These are phyloP conservation scores for Puccinia brachypodii DNA, from an alignment of 1,284 basidiomycete genomes.

Conservation along the genomic window DNA sequence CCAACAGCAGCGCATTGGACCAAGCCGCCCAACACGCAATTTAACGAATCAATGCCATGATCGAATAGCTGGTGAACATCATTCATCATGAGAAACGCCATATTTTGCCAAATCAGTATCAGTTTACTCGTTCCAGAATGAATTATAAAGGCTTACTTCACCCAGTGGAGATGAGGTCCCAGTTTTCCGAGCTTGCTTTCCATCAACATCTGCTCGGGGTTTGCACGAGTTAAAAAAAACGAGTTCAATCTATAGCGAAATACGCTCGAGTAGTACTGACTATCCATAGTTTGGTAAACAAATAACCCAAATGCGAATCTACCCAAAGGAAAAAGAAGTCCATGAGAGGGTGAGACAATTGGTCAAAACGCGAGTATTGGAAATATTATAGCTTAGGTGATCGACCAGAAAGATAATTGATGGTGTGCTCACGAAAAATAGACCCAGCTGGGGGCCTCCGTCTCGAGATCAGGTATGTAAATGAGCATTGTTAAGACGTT, in stretches of 20 bases:
- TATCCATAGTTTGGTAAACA: constrained; percentile 46
- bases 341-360: not conserved
- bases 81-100: not conserved
- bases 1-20: constrained; percentile 42
- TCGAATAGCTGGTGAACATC: constrained; percentile 28
- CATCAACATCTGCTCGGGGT: constrained; percentile 43
- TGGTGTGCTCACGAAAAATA: constrained; percentile 35
- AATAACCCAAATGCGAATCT: constrained; percentile 45
- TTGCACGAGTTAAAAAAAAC: not conserved
- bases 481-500: constrained; percentile 36
- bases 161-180: constrained; percentile 43
- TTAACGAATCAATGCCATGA: constrained; percentile 46
- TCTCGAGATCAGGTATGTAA: constrained; percentile 29
- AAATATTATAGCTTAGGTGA: not conserved
- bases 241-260: not conserved
- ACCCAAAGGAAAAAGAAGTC: not conserved
- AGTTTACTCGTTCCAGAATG: not conserved
- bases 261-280: not conserved
- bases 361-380: not conserved
- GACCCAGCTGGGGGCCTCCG: constrained; percentile 35
- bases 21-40: constrained; percentile 42
- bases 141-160: constrained; percentile 2
- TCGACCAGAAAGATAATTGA: not conserved
- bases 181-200: constrained; percentile 46
- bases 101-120: not conserved